These are phyloP conservation scores for Epichloe festucae DNA, from an alignment of 2,329 filamentous ascomycete species.

Conservation along the genomic window DNA sequence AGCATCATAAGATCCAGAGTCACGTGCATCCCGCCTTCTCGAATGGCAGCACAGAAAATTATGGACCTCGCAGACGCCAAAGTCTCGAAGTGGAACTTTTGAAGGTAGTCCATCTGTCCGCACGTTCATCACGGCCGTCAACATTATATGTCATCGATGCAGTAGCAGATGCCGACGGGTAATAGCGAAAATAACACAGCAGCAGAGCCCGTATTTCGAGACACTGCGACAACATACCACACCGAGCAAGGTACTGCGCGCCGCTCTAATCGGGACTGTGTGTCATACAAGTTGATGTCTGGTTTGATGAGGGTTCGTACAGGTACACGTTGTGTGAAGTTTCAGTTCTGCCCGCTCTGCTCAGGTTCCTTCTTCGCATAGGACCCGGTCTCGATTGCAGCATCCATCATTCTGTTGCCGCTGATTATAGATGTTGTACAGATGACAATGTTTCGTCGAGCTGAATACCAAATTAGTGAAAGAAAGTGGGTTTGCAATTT, in stretches of 20 bases:
- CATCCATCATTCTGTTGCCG: slow-evolving; percentile 79
- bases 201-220: neutral
- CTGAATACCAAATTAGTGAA: slow-evolving; percentile 24
- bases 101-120: neutral
- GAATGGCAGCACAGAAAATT: slow-evolving; percentile 5
- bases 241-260: neutral
- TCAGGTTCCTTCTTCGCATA: slow-evolving; percentile 31
- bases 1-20: slow-evolving; percentile 9
- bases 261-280: neutral
- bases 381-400: slow-evolving; percentile 60
- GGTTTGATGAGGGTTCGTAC: slow-evolving; percentile 1
- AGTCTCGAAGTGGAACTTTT: slow-evolving; percentile 2
- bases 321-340: neutral
- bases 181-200: neutral
- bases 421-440: slow-evolving; percentile 86
- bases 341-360: slow-evolving; percentile 1
- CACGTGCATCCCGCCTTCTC: slow-evolving; percentile 10
- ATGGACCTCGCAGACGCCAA: slow-evolving; percentile 9
- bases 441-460: slow-evolving; percentile 72
- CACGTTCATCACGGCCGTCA: neutral
- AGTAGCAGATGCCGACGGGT: neutral
- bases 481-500: neutral
- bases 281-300: neutral
- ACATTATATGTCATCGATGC: neutral
- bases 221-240: neutral